Evolutionary conservation across 805 yeast species (phyloP), one percentile per base, ranked within the genome.

Genomic region (Schwanniomyces occidentalis): DNA sequence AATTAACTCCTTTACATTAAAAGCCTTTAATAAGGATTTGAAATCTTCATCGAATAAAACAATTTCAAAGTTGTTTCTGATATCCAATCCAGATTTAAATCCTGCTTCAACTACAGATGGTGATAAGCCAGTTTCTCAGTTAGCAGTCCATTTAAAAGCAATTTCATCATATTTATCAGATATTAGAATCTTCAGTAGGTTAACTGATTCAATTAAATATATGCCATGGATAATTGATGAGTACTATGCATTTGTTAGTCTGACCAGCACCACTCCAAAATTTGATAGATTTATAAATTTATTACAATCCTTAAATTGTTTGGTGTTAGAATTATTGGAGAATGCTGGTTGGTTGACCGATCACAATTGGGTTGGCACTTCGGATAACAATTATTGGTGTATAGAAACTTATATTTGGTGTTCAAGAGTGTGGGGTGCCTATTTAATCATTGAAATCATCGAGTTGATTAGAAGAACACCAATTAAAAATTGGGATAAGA

Each of bases 321-420:
- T 66, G 31, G 49, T 63, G 3, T 54, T 68, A 35, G 73, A 68
- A 42, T 44, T 63, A 8, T 45, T 68, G 14, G 74, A 68, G 35
- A 68, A 67, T 38, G 67, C 62, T 5, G 74, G 74, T 8, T 68
- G 73, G 73, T 44, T 67, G 32, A 65, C 71, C 4, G 74, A 68
- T 17, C 74, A 68, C 43, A 61, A 68, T 45, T 68, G 71, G 69
- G 55, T 68, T 8, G 67, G 67, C 17, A 68, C 73, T 17, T 38
- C 38, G 25, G 69, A 68, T 46, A 68, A 68, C 45, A 40, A 40
- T 31, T 61, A 52, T 42, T 68, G 73, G 73, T 62, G 70, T 40
- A 49, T 56, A n/a, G 68, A 60, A 34, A 60, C 72, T 3, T 68
- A 68, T 42, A 55, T 68, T 21, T 68, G 73, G 73, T 59, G 70